Conservation (phyloP, 2,329 filamentous ascomycete genomes). For the Parafenestella ontariensis region DNA sequence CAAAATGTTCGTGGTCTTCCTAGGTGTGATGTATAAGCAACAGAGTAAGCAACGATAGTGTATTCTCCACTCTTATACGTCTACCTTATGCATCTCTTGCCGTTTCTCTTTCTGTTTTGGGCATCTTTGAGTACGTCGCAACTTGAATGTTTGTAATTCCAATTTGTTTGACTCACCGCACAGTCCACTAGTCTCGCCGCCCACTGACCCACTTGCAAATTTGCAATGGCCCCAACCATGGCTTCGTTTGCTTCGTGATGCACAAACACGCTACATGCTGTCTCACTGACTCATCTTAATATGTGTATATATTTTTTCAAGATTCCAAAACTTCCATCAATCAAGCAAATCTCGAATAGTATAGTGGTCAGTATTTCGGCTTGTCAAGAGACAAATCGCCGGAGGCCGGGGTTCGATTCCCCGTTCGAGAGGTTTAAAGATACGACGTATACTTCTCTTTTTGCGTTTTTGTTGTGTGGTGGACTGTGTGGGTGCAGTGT, state of each 20-base stretch:
- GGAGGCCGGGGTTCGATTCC: constrained; percentile 17
- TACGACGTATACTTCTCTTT: not conserved
- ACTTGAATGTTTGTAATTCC: not conserved
- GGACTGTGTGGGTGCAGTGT: not conserved
- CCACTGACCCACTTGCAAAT: not conserved
- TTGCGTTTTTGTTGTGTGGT: not conserved
- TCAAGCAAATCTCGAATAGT: not conserved
- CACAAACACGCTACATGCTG: too few relatives aligned
- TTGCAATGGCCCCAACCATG: not conserved
- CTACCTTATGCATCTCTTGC: not conserved
- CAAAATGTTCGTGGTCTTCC: not conserved
- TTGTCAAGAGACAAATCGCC: constrained; percentile 8
- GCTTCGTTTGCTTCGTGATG: not conserved
- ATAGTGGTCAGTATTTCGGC: constrained; percentile 8
- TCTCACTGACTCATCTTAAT: not conserved
- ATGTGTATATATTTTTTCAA: not conserved
- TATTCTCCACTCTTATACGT: not conserved
- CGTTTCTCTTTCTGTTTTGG: not conserved
- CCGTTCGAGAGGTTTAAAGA: constrained; percentile 1
- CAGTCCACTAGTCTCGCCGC: not conserved
- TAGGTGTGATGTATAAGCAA: not conserved
- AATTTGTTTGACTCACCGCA: not conserved
- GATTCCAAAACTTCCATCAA: not conserved
- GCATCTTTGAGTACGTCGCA: too few relatives aligned
- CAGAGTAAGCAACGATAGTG: not conserved